phyloP scores from a whole-genome alignment of 2,329 filamentous ascomycete genomes.

The Cercospora nicotianae region DNA sequence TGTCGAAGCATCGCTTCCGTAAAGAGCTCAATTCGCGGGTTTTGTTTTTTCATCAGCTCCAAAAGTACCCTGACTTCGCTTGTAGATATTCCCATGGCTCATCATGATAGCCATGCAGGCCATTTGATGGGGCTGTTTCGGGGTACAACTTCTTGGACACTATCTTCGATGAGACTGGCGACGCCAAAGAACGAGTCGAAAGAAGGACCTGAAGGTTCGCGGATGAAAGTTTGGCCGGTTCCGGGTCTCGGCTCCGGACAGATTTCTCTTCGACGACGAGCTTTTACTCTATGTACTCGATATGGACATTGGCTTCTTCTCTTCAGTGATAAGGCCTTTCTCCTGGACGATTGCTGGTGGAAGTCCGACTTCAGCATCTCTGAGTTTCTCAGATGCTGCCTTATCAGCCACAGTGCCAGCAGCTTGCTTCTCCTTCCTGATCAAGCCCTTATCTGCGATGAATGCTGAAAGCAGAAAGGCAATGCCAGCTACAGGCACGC shows the following conservation, averaged over 20 bases:
- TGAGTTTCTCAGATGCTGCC: not conserved
- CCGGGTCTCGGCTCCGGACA: too few relatives aligned
- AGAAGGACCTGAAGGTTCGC: too few relatives aligned
- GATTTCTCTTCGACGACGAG: too few relatives aligned
- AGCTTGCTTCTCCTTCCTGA: slow-evolving; percentile 30
- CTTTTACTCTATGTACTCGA: not conserved
- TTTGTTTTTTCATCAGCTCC: not conserved
- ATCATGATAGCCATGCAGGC: not conserved
- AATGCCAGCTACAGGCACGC: slow-evolving; percentile 55
- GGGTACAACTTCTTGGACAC: too few relatives aligned
- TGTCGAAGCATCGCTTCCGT: not conserved
- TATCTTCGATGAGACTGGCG: too few relatives aligned
- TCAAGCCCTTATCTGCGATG: slow-evolving; percentile 43
- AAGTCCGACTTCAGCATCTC: not conserved
- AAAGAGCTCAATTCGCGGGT: not conserved
- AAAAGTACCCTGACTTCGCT: not conserved
- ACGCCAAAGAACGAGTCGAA: too few relatives aligned
- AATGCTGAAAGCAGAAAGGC: slow-evolving; percentile 55
- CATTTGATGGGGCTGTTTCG: not conserved
- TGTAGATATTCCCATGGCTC: not conserved
- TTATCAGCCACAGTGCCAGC: slow-evolving; percentile 1
- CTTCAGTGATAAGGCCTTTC: not conserved
- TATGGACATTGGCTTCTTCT: not conserved
- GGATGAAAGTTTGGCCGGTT: too few relatives aligned
- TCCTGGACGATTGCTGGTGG: not conserved